phyloP scores from a whole-genome alignment of 441 rosid genomes.

The Manihot esculenta region DNA sequence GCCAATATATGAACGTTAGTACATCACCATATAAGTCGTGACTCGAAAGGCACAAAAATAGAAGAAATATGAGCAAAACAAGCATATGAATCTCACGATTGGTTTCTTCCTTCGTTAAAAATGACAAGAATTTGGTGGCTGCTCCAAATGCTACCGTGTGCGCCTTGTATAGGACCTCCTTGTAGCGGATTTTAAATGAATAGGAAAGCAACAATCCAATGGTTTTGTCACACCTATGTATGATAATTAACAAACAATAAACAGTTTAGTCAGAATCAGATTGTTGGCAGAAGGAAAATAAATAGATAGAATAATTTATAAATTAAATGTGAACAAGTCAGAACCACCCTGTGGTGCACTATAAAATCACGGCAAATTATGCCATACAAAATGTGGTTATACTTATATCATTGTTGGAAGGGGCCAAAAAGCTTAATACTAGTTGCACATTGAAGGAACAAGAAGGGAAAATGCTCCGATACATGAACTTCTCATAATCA shows the following conservation, averaged over 20 bases:
- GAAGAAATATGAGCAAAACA: constrained; percentile 2
- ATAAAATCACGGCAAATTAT: constrained; percentile 1
- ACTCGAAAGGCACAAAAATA: constrained; percentile 22
- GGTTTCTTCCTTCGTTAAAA: constrained; percentile 65
- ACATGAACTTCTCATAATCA: not conserved
- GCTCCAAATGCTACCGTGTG: constrained; percentile 60
- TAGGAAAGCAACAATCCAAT: constrained; percentile 63
- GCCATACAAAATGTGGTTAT: not conserved
- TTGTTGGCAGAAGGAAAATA: not conserved
- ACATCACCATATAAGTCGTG: not conserved
- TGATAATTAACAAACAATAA: constrained; percentile 5
- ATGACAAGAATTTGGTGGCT: constrained; percentile 50
- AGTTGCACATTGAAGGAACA: not conserved
- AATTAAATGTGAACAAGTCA: no score
- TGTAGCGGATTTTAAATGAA: constrained; percentile 69
- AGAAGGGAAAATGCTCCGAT: not conserved
- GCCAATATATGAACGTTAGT: not conserved
- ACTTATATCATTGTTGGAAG: not conserved
- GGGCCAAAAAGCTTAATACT: not conserved
- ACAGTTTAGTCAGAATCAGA: not conserved
- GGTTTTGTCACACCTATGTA: constrained; percentile 62
- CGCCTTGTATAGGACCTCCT: constrained; percentile 75
- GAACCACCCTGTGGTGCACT: not conserved
- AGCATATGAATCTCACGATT: constrained; percentile 41
- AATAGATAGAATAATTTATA: no score